Conservation (phyloP, 176 grass and related monocot species). For the Musa troglodytarum region DNA sequence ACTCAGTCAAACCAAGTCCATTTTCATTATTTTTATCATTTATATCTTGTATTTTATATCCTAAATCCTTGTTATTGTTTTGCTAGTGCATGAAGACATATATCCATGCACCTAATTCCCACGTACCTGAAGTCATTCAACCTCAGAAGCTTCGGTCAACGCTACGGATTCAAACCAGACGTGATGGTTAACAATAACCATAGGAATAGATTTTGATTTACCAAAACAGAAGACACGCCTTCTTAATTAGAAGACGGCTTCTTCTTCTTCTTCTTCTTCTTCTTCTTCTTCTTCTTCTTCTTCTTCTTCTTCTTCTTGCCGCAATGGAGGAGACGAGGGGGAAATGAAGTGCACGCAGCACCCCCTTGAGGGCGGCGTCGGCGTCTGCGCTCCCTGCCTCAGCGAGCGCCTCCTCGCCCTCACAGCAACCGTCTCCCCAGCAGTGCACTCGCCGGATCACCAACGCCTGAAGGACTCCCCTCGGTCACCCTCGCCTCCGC, state of each 20-base stretch:
- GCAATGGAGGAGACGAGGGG: background rate
- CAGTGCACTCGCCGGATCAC: background rate
- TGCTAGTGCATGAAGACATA: background rate
- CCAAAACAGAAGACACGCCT: too few relatives aligned
- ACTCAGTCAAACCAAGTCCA: background rate
- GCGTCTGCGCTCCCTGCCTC: slow-evolving; percentile 21
- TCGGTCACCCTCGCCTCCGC: background rate
- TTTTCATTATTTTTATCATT: too few relatives aligned
- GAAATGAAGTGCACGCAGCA: slow-evolving; percentile 9
- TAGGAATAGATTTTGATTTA: too few relatives aligned
- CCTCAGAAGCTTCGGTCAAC: background rate
- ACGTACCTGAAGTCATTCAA: background rate
- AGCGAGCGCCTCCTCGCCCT: slow-evolving; percentile 18
- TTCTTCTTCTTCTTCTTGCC: background rate
- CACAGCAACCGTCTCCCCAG: background rate
- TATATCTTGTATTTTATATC: too few relatives aligned
- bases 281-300: background rate
- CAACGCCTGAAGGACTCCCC: background rate
- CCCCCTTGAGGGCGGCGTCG: slow-evolving; percentile 1
- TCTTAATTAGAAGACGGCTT: too few relatives aligned
- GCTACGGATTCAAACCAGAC: background rate
- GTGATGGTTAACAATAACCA: too few relatives aligned
- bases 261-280: background rate
- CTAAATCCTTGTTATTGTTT: background rate
- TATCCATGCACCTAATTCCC: background rate